Evolutionary conservation across 805 yeast species (phyloP), one percentile per base, ranked within the genome.

Genomic region (Lachancea dasiensis): DNA sequence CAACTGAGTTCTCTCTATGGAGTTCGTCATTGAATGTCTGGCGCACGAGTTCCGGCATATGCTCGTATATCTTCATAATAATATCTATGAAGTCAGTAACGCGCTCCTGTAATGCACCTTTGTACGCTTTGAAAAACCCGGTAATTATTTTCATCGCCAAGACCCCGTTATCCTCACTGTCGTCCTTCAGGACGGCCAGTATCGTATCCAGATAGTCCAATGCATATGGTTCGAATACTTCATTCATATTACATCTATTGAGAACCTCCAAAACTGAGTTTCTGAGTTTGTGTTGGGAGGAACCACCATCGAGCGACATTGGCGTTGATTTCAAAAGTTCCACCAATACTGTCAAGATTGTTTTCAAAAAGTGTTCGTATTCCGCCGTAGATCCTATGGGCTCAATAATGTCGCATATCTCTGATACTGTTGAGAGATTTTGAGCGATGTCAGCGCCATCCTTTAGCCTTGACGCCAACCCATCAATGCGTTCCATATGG

Each of bases 141-240:
- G 97, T 86, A 34, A 89, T 70, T 39, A 86, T 80, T 56, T 86
- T 87, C 82, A 92, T 78, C 58, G 95, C 82, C 36, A 86, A 68
- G 1, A 87, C 86, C 35, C 97, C 97, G 58, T 92, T 92, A 44
- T 89, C 97, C 60, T 94, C 99, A 57, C 92, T 92, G 54, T 94
- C 99, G 11, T 65, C 68, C 14, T 73, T 75, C 41, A 90, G 66
- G 10, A 82, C 64, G 16, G 66, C 59, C 50, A 79, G 75, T 38
- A 90, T 63, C 6, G 37, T 64, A 24, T 75, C 79, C 50, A 84
- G 65, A 14, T 86, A 70, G 25, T 68, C 69, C 23, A 64, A 63
- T 1, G 89, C 78, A 56, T 78, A 79, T 0, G 83, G 83, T 53
- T 80, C 81, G 52, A 86, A 77, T 2, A 81, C 72, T 24, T 87